phyloP scores from a whole-genome alignment of 352 stramenopile species.

The Globisporangium nodosum region DNA sequence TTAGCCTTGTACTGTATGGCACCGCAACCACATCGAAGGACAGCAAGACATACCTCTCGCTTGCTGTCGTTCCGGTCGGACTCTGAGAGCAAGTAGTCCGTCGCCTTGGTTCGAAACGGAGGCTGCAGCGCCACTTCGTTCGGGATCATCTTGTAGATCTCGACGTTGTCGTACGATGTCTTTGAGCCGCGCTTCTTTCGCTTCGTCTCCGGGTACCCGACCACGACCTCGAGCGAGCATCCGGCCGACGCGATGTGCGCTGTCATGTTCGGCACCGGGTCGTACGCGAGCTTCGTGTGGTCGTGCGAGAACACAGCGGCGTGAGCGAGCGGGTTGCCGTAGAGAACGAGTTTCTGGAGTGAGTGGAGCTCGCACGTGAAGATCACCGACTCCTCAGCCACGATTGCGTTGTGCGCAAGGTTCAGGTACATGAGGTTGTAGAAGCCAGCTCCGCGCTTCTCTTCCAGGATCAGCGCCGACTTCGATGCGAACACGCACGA shows the following conservation, averaged over 20 bases:
- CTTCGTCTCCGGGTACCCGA: constrained; percentile 64
- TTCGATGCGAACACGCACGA: neutral
- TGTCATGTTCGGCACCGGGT: constrained; percentile 58
- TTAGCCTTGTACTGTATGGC: neutral
- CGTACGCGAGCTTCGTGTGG: constrained; percentile 57
- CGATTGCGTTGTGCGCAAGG: constrained; percentile 65
- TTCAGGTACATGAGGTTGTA: constrained; percentile 70
- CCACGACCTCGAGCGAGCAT: constrained; percentile 28
- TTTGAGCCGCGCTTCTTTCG: constrained; percentile 43
- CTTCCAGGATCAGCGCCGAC: constrained; percentile 44
- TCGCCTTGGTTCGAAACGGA: constrained; percentile 46
- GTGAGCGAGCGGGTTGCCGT: constrained; percentile 65
- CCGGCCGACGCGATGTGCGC: constrained; percentile 23
- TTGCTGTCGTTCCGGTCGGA: constrained; percentile 21
- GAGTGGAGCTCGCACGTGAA: constrained; percentile 41
- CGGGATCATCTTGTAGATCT: constrained; percentile 82
- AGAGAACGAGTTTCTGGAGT: constrained; percentile 66
- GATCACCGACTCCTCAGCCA: constrained; percentile 39
- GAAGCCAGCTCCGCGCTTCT: constrained; percentile 60
- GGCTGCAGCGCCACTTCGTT: constrained; percentile 51
- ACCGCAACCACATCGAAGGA: neutral
- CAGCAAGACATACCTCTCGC: constrained; percentile 16
- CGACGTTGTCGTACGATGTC: constrained; percentile 59
- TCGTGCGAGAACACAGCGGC: constrained; percentile 59
- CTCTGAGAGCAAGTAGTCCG: constrained; percentile 29